Conservation (phyloP, 345 rosid genomes). For the Moricandia moricandioides region DNA sequence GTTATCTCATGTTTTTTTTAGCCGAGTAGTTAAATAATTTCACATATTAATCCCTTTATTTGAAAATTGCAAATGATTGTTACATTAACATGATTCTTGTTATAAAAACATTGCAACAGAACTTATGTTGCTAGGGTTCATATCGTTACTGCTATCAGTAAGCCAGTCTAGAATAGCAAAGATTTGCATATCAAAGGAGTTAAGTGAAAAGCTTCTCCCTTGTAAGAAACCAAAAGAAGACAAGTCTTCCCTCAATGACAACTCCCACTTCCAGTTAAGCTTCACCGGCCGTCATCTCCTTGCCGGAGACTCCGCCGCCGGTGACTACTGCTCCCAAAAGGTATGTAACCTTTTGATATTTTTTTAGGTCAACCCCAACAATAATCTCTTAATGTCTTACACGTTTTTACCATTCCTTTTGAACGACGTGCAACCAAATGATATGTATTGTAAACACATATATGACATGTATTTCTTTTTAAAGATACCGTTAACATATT, state of each 20-base stretch:
- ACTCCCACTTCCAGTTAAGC: slow-evolving; percentile 44
- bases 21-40: neutral
- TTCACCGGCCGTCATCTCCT: slow-evolving; percentile 61
- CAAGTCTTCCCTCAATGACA: slow-evolving; percentile 10
- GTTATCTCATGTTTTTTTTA: slow-evolving; percentile 31
- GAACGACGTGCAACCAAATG: slow-evolving; percentile 11
- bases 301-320: slow-evolving; percentile 34
- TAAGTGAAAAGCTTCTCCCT: slow-evolving; percentile 57
- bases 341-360: slow-evolving; percentile 10
- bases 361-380: neutral
- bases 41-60: neutral
- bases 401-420: neutral
- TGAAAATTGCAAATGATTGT: neutral
- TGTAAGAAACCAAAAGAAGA: slow-evolving; percentile 40
- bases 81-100: slow-evolving; percentile 7
- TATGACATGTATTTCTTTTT: no score
- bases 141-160: slow-evolving; percentile 72
- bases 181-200: slow-evolving; percentile 50
- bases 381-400: neutral
- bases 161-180: slow-evolving; percentile 45
- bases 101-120: slow-evolving; percentile 40
- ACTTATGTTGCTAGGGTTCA: slow-evolving; percentile 87
- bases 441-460: neutral
- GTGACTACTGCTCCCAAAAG: slow-evolving; percentile 38
- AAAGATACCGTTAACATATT: no score